A percentile compares a stretch with the other conserved stretches of the same genome.
phyloP scores from a whole-genome alignment of 352 stramenopile species.

The Phytopythium ostracodes region DNA sequence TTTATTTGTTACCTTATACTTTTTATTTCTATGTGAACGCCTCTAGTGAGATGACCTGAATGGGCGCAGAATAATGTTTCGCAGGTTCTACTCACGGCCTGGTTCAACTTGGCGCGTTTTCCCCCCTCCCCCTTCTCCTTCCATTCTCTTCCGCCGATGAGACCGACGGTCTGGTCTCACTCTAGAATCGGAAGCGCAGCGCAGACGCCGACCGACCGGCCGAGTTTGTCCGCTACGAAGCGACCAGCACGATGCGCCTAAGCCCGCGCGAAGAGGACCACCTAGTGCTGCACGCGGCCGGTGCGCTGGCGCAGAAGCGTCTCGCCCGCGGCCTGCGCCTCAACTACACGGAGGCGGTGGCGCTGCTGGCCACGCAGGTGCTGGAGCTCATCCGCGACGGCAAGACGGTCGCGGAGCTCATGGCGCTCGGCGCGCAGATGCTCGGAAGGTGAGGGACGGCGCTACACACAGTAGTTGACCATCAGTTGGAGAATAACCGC shows the following conservation, averaged over 20 bases:
- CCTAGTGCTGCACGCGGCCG: conserved; percentile 79
- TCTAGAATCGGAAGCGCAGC: conserved; percentile 13
- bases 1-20: too few relatives aligned
- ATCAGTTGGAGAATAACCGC: too few relatives aligned
- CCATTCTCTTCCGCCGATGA: not conserved
- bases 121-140: not conserved
- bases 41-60: too few relatives aligned
- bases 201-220: conserved; percentile 8
- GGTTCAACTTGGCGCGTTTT: not conserved
- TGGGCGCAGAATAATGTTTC: not conserved
- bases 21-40: too few relatives aligned
- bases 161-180: conserved; percentile 4
- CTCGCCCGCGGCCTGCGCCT: conserved; percentile 90
- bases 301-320: conserved; percentile 92
- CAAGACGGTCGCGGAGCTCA: conserved; percentile 81
- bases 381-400: conserved; percentile 96
- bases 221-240: too few relatives aligned
- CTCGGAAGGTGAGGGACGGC: conserved; percentile 43
- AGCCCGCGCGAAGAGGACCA: conserved; percentile 73
- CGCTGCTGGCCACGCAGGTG: conserved; percentile 92
- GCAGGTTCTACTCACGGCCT: not conserved
- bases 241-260: conserved; percentile 35
- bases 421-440: conserved; percentile 82
- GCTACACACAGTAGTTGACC: not conserved
- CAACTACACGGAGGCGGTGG: conserved; percentile 92